A percentile compares a stretch with the other conserved stretches of the same genome.
Conservation (phyloP, 2,329 filamentous ascomycete genomes). For the Talaromyces sp. region DNA sequence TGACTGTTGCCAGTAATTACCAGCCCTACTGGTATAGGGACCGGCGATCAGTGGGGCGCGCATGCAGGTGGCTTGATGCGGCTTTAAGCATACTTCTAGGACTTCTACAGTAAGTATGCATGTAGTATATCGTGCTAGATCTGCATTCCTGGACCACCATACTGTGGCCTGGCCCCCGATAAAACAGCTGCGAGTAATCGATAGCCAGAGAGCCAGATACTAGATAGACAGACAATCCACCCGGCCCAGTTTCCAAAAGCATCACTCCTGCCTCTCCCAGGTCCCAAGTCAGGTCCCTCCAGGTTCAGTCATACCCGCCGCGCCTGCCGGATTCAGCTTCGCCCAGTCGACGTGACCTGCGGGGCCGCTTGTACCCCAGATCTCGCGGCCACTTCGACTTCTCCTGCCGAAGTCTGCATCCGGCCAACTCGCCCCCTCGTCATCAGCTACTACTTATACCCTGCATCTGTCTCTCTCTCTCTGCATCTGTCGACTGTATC, state of each 20-base stretch:
- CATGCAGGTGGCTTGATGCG: not conserved
- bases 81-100: not conserved
- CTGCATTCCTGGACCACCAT: not conserved
- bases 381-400: not conserved
- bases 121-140: not conserved
- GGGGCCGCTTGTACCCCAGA: not conserved
- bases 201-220: not conserved
- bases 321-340: not conserved
- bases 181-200: not conserved
- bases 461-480: not conserved
- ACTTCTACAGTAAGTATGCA: not conserved
- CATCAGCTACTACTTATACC: constrained; percentile 7
- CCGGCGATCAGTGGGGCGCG: not conserved
- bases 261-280: not conserved
- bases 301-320: not conserved
- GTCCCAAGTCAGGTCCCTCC: not conserved
- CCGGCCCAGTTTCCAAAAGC: not conserved
- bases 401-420: constrained; percentile 1
- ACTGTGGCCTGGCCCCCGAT: not conserved
- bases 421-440: not conserved
- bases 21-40: not conserved
- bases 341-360: not conserved
- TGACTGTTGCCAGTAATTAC: not conserved
- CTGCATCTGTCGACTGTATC: not conserved
- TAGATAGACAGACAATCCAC: not conserved